Conservation (phyloP, 306 rosid genomes). For the Sesbania bispinosa region DNA sequence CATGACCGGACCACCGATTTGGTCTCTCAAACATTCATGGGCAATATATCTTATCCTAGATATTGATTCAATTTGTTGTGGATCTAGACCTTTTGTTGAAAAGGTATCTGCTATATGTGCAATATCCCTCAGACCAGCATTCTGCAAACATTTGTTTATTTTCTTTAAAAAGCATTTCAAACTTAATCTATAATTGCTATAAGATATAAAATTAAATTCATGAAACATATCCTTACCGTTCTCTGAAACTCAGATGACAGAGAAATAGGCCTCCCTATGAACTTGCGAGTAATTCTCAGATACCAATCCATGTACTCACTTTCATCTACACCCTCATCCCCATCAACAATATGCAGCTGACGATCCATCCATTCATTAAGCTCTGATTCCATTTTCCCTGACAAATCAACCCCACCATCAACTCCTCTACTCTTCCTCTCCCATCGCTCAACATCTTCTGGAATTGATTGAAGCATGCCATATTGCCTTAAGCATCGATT, state of each 20-base stretch:
- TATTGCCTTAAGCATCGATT: conserved; percentile 88
- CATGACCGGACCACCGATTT: conserved; percentile 71
- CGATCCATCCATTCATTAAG: conserved; percentile 84
- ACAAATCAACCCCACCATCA: conserved; percentile 97
- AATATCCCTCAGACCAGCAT: conserved; percentile 92
- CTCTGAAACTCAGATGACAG: conserved; percentile 96
- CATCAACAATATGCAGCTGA: conserved; percentile 62
- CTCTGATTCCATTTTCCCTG: conserved; percentile 91
- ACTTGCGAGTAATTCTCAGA: conserved; percentile 81
- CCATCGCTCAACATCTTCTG: conserved; percentile 92
- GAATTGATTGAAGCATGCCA: conserved; percentile 84
- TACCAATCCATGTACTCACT: conserved; percentile 92
- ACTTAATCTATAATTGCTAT: conserved; percentile 16
- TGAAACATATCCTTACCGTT: conserved; percentile 65
- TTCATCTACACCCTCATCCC: conserved; percentile 74
- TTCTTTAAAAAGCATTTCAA: conserved; percentile 45
- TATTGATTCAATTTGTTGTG: conserved; percentile 73
- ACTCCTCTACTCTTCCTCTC: conserved; percentile 99
- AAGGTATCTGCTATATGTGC: conserved; percentile 91
- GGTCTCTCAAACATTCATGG: conserved; percentile 94
- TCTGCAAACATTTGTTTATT: conserved; percentile 56
- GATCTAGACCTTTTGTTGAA: conserved; percentile 82
- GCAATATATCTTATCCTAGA: conserved; percentile 81
- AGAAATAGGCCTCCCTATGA: conserved; percentile 96
- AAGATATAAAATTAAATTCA: conserved; percentile 22